Percentiles rank a stretch among this genome's conserved stretches.
Conservation (phyloP, 2,329 filamentous ascomycete genomes). For the Arthroderma uncinatum region DNA sequence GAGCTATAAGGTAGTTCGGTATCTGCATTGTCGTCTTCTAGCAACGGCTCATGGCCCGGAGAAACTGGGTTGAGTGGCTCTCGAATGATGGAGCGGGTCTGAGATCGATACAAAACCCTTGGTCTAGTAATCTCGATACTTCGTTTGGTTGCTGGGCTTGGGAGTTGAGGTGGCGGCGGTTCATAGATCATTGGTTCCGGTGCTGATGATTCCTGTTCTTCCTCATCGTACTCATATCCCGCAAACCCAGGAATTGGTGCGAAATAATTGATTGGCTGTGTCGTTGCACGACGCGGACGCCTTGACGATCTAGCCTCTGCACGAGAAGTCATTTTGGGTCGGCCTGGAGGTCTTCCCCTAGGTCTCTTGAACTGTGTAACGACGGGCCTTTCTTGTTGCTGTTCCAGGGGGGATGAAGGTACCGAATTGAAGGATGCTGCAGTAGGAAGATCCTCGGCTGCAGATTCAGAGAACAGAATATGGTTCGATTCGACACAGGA, state of each 20-base stretch:
- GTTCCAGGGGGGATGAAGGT: not conserved
- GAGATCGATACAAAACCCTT: not conserved
- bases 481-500: not conserved
- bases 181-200: not conserved
- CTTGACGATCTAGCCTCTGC: not conserved
- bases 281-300: not conserved
- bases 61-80: not conserved
- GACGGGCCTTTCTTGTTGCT: not conserved
- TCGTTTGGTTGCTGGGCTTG: not conserved
- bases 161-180: not conserved
- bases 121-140: not conserved
- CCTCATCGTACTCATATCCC: slow-evolving; percentile 11
- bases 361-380: not conserved
- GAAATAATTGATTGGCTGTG: slow-evolving; percentile 26
- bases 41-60: too few relatives aligned
- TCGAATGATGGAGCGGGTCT: not conserved
- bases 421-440: not conserved
- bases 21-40: not conserved
- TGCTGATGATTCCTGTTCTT: not conserved
- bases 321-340: not conserved
- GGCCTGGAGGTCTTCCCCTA: not conserved
- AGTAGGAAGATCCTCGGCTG: not conserved
- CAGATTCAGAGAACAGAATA: not conserved
- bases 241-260: slow-evolving; percentile 14
- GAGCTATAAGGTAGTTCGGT: not conserved